phyloP scores from a whole-genome alignment of 1,284 basidiomycete species.

The Leccinum solheimii region DNA sequence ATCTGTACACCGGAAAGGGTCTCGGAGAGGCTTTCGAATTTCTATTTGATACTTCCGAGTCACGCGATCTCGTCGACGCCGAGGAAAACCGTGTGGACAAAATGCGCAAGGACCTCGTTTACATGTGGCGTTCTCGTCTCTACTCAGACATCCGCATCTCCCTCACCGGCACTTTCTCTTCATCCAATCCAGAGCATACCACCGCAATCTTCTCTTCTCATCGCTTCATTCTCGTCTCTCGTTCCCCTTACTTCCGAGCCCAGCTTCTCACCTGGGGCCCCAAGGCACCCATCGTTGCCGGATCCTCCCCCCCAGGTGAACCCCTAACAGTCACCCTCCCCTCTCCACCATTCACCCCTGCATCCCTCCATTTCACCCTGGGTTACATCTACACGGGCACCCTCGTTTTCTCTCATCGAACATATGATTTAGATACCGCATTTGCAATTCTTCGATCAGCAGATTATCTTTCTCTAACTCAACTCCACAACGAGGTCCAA shows the following conservation, averaged over 20 bases:
- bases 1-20: conserved; percentile 85
- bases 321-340: conserved; percentile 70
- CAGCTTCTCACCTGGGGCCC: conserved; percentile 63
- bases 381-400: conserved; percentile 95
- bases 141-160: conserved; percentile 88
- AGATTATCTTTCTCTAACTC: conserved; percentile 76
- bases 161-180: conserved; percentile 64
- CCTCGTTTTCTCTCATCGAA: conserved; percentile 88
- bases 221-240: conserved; percentile 87
- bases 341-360: conserved; percentile 93
- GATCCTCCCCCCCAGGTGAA: conserved; percentile 37
- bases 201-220: conserved; percentile 89
- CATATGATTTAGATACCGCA: conserved; percentile 89
- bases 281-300: conserved; percentile 31
- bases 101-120: conserved; percentile 87
- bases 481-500: conserved; percentile 78
- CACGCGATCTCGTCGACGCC: conserved; percentile 41
- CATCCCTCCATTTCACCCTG: conserved; percentile 91
- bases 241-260: conserved; percentile 85
- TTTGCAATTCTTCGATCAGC: conserved; percentile 88
- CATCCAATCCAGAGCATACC: conserved; percentile 61
- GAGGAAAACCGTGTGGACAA: conserved; percentile 83
- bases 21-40: conserved; percentile 89
- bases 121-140: conserved; percentile 93
- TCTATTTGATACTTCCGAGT: conserved; percentile 73